phyloP scores from a whole-genome alignment of 108 stramenopile genomes.

The Skeletonema tropicum region DNA sequence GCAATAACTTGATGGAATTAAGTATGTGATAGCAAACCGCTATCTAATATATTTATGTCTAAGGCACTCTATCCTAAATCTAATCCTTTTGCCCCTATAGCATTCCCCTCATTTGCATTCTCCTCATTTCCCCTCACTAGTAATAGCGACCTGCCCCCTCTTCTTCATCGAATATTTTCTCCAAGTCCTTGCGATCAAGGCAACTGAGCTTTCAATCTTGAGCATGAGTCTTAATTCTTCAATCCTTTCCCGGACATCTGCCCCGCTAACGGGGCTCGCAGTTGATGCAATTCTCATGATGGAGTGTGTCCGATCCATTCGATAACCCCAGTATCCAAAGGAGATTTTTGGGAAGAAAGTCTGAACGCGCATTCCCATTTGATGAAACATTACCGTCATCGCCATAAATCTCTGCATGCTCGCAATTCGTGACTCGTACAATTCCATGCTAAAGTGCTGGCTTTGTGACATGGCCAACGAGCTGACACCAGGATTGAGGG shows the following conservation, averaged over 20 bases:
- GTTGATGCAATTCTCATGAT: slow-evolving; percentile 58
- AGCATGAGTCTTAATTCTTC: slow-evolving; percentile 57
- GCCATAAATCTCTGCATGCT: slow-evolving; percentile 56
- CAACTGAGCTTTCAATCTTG: slow-evolving; percentile 63
- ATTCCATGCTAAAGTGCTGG: slow-evolving; percentile 51
- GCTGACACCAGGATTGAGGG: slow-evolving; percentile 26
- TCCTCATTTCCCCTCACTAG: not conserved
- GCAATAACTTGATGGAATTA: too few relatives aligned
- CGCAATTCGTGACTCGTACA: slow-evolving; percentile 64
- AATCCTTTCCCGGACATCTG: slow-evolving; percentile 67
- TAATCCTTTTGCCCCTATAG: not conserved
- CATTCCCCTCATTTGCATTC: not conserved
- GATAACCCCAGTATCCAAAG: slow-evolving; percentile 52
- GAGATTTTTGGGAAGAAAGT: slow-evolving; percentile 47
- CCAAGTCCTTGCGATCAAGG: slow-evolving; percentile 61
- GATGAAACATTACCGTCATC: slow-evolving; percentile 66
- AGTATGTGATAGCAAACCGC: too few relatives aligned
- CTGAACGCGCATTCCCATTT: slow-evolving; percentile 56
- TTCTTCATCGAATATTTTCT: slow-evolving; percentile 10
- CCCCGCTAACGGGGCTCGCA: slow-evolving; percentile 52
- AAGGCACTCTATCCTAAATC: not conserved
- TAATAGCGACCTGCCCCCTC: not conserved
- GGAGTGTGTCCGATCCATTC: slow-evolving; percentile 54
- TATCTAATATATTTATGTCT: not conserved
- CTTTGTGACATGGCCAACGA: slow-evolving; percentile 40